These are phyloP conservation scores for Xylaria telfairii DNA, from an alignment of 495 filamentous ascomycete species.

Conservation along the genomic window DNA sequence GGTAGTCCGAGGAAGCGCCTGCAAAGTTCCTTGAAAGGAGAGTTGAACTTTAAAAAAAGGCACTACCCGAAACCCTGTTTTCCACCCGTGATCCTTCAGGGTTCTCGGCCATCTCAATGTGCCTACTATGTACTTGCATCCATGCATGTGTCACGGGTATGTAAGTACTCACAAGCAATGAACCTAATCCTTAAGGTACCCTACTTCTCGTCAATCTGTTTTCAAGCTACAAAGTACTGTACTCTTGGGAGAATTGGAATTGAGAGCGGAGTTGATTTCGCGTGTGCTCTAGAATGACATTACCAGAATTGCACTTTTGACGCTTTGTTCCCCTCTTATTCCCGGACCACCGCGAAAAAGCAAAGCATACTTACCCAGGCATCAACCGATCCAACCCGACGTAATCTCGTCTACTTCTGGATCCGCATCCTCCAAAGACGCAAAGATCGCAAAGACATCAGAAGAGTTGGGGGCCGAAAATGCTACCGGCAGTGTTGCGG, in stretches of 20 bases:
- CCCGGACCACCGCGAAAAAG: background rate
- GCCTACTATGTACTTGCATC: no score
- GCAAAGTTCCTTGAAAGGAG: background rate
- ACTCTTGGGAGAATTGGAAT: background rate
- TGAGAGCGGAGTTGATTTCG: background rate
- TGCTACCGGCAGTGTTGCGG: background rate
- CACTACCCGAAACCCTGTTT: background rate
- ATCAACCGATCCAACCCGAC: background rate
- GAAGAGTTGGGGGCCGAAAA: slow-evolving; percentile 5
- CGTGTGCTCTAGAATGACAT: background rate
- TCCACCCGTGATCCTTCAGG: no score
- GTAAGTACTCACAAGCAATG: no score
- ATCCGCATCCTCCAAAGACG: background rate
- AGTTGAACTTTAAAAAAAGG: background rate
- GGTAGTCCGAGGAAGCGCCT: background rate
- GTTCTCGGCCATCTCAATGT: no score
- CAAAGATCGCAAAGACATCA: background rate
- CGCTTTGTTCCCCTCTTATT: background rate
- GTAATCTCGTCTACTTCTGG: background rate
- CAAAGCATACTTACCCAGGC: background rate
- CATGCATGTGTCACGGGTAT: no score
- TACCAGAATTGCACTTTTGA: background rate
- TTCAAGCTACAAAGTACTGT: no score
- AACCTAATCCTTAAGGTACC: no score
- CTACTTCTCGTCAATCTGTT: background rate